Evolutionary conservation across 129 eudicot genomes (phyloP).

Genomic region (Artemisia annua): DNA sequence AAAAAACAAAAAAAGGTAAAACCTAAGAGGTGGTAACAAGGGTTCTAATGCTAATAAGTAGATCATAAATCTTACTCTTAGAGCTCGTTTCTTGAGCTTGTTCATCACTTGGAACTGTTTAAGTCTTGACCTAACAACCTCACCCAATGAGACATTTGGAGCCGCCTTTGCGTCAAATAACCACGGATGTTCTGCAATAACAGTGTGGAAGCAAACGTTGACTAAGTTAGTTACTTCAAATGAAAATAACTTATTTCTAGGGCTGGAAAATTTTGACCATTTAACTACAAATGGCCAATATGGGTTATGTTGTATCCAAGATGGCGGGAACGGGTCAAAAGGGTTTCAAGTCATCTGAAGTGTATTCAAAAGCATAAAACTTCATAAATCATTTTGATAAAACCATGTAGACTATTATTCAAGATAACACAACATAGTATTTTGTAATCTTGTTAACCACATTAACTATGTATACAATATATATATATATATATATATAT

Average conservation of each 20-base stretch:
- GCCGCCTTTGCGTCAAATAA: conserved; percentile 62
- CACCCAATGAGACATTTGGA: conserved; percentile 90
- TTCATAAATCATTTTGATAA: neutral
- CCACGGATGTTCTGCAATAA: conserved; percentile 78
- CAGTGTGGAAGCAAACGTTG: conserved; percentile 5
- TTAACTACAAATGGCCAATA: no score
- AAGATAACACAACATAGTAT: no score
- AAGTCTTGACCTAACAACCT: conserved; percentile 82
- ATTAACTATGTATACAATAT: no score
- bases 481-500: no score
- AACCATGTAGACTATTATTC: no score
- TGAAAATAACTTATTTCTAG: neutral
- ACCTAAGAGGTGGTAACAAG: no score
- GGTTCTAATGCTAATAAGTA: conserved; percentile 8
- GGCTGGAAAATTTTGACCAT: no score
- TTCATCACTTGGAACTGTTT: conserved; percentile 85
- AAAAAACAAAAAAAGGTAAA: no score
- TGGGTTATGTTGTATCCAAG: no score
- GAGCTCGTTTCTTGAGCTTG: conserved; percentile 79
- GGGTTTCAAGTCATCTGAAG: neutral
- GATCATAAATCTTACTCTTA: conserved; percentile 47
- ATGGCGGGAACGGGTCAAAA: neutral
- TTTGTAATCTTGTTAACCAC: no score
- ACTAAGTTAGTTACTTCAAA: conserved; percentile 1
- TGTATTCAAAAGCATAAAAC: conserved; percentile 5